Percentiles rank a stretch among this genome's conserved stretches.
These are phyloP conservation scores for Neurospora sp. DNA, from an alignment of 2,329 filamentous ascomycete species.

Conservation along the genomic window DNA sequence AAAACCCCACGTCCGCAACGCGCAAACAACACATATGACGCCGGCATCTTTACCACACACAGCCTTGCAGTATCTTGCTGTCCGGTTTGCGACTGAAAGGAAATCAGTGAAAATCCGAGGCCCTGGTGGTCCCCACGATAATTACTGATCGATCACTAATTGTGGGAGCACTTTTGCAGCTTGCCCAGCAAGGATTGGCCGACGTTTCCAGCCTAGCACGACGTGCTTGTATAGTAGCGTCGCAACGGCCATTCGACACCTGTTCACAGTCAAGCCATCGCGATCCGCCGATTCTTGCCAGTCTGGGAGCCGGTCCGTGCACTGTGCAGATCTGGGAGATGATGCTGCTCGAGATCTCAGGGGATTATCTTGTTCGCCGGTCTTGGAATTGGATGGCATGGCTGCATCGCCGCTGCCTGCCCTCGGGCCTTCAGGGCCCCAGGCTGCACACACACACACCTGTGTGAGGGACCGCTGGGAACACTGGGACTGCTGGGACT, in stretches of 20 bases:
- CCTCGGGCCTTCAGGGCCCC: not conserved
- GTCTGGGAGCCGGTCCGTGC: not conserved
- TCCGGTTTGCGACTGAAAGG: not conserved
- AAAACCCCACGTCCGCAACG: not conserved
- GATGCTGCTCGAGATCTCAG: not conserved
- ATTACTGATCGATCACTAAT: not conserved
- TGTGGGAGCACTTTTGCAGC: not conserved
- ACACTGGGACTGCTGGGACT: not conserved
- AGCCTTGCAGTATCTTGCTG: not conserved
- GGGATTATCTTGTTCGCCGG: not conserved
- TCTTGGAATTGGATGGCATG: not conserved
- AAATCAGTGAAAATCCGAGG: not conserved
- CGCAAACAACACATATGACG: not conserved
- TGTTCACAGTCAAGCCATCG: not conserved
- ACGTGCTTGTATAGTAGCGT: not conserved
- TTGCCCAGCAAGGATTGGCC: not conserved
- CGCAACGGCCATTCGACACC: not conserved
- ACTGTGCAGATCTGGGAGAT: not conserved
- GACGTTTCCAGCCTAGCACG: not conserved
- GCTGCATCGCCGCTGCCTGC: not conserved
- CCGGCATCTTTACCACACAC: not conserved
- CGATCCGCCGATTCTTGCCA: not conserved
- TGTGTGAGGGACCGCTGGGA: not conserved
- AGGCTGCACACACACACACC: not conserved
- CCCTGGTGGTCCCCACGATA: not conserved